Evolutionary conservation across 176 grass and related monocot species (phyloP).

Genomic region (Aegilops longissima): DNA sequence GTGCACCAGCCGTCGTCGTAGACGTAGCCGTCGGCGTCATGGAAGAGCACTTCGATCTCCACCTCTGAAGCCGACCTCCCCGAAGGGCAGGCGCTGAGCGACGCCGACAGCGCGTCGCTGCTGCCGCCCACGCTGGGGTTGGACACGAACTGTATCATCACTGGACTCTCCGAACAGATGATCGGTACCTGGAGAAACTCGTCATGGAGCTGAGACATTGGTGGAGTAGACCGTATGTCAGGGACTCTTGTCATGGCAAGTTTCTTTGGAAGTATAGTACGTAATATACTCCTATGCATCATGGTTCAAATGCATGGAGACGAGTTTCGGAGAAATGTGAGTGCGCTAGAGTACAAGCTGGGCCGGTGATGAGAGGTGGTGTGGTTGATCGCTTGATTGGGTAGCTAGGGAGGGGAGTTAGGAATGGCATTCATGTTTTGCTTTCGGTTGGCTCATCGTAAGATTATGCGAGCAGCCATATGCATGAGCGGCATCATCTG

Average conservation of each 20-base stretch:
- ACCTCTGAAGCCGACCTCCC: constrained; percentile 16
- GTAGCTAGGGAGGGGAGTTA: constrained; percentile 8
- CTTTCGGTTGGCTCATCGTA: not conserved
- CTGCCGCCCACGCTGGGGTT: not conserved
- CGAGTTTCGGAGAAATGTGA: not conserved
- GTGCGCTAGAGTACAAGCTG: not conserved
- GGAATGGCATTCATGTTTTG: not conserved
- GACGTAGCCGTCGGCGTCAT: not conserved
- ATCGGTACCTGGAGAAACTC: not conserved
- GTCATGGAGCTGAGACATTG: not conserved
- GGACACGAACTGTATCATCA: constrained; percentile 23
- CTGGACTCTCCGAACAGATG: not conserved
- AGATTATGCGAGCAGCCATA: not conserved
- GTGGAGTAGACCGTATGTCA: not conserved
- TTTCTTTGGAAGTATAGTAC: not conserved
- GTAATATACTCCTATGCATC: not conserved
- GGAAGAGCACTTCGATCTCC: constrained; percentile 35
- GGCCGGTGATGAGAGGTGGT: constrained; percentile 3
- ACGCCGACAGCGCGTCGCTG: constrained; percentile 9
- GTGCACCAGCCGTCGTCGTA: not conserved
- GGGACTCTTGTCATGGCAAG: not conserved
- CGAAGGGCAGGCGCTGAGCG: constrained; percentile 24
- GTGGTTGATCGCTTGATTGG: constrained; percentile 18
- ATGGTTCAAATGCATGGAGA: not conserved
- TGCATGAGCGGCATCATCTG: not conserved